Conservation (phyloP, 2,329 filamentous ascomycete species). For the Trichoderma citrinoviride region DNA sequence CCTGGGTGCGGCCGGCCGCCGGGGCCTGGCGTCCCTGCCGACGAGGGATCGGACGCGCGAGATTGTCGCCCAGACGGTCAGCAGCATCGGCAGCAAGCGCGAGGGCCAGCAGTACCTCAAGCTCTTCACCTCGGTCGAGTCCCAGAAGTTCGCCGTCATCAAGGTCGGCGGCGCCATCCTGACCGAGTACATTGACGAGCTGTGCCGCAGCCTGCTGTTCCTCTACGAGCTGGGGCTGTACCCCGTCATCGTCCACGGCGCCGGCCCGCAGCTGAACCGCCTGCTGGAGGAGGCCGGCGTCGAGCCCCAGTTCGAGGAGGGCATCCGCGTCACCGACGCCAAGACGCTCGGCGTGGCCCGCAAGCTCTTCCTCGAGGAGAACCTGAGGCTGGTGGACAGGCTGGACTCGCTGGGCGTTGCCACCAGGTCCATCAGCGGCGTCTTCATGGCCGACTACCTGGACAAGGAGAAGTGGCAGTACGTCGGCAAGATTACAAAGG, state of each 20-base stretch:
- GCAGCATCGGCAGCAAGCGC: conserved; percentile 92
- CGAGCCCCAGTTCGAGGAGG: conserved; percentile 93
- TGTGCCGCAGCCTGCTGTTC: conserved; percentile 85
- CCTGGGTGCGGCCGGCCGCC: conserved; percentile 29
- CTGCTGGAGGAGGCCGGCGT: conserved; percentile 86
- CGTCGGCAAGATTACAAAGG: conserved; percentile 91
- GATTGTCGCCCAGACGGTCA: conserved; percentile 60
- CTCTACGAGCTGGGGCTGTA: conserved; percentile 93
- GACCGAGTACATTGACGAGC: conserved; percentile 79
- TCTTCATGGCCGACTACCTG: conserved; percentile 90
- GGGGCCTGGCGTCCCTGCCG: conserved; percentile 22
- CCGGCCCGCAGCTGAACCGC: conserved; percentile 90
- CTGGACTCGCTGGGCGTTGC: conserved; percentile 87
- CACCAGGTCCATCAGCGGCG: conserved; percentile 85
- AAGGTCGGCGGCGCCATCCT: conserved; percentile 97
- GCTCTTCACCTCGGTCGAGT: conserved; percentile 94
- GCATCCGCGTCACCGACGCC: conserved; percentile 90
- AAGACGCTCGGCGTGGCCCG: conserved; percentile 90
- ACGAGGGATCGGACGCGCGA: conserved; percentile 34
- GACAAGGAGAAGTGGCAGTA: conserved; percentile 95
- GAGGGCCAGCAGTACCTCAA: conserved; percentile 97
- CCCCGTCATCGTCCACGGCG: conserved; percentile 93
- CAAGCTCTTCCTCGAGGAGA: conserved; percentile 93
- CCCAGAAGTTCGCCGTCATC: conserved; percentile 96
- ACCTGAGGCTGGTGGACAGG: conserved; percentile 85